These are phyloP conservation scores for Myxozyma neglecta DNA, from an alignment of 805 yeast genomes.

Conservation along the genomic window DNA sequence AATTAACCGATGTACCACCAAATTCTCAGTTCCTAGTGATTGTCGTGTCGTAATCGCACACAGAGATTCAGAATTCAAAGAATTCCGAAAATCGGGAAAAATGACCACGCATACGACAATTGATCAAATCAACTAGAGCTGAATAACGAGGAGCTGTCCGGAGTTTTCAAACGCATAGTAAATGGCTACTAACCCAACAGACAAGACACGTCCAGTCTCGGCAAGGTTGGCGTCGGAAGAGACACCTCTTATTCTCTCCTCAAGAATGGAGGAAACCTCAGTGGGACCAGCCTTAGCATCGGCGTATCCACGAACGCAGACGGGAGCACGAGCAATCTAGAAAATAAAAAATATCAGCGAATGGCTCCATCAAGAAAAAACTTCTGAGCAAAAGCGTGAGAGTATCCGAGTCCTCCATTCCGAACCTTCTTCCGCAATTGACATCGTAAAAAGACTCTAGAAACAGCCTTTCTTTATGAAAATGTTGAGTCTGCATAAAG, in stretches of 20 bases:
- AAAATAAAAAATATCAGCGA: background rate
- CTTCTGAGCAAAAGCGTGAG: background rate
- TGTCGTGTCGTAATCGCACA: no score
- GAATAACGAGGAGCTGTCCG: background rate
- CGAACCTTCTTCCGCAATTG: background rate
- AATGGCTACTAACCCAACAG: constrained; percentile 75
- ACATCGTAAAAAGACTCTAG: no score
- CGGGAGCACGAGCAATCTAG: constrained; percentile 20
- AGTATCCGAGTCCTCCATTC: background rate
- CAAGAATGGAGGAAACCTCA: constrained; percentile 97
- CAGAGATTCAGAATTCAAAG: no score
- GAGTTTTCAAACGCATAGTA: no score
- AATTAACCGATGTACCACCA: no score
- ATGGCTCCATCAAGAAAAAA: background rate
- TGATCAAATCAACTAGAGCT: background rate
- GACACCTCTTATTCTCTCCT: constrained; percentile 99
- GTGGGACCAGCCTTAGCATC: constrained; percentile 96
- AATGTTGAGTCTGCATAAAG: background rate
- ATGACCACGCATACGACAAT: background rate
- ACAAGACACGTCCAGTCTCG: constrained; percentile 98
- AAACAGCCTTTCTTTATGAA: no score
- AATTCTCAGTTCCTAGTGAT: no score
- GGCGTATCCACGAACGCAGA: constrained; percentile 75
- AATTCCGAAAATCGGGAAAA: background rate
- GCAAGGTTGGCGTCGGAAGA: constrained; percentile 95